Evolutionary conservation across 805 yeast genomes (phyloP), one percentile per base, ranked within the genome.

Genomic region (Suhomyces tanzawaensis): DNA sequence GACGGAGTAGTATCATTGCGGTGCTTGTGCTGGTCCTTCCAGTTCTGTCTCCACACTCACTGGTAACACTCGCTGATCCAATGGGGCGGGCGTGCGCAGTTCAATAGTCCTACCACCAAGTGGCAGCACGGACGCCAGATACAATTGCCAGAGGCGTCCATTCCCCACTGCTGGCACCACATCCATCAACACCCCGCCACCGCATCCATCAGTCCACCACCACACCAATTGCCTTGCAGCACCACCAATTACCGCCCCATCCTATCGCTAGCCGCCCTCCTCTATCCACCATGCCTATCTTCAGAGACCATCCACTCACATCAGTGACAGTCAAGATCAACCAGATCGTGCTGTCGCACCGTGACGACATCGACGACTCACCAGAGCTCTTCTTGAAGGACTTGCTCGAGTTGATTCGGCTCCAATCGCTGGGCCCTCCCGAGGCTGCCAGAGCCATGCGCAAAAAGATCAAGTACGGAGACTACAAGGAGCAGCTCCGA

Each of bases 381-480:
- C 49, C 66, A 16, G 74, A 68, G 42, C 54, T 64, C 49, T 79
- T 77, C 38, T 57, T 85, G 29, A 68, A 78, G 12, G 84, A 78
- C 44, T 66, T 85, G 32, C 48, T 83, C 24, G 80, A 81, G 32
- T 70, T 80, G 43, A 67, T 69, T 42, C 54, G 59, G 37, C 51
- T 64, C 22, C 74, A 67, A 46, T 57, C 58, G 4, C 33, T 53
- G 16, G 74, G 74, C 1, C 60, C 72, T 1, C 60, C 70, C 23
- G 99, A 93, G 58, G 91, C 95, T 2, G 97, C 97, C 0, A 71
- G 98, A 29, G 95, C 96, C 1, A 65, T 93, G 16, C 74, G 99
- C 35, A 93, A 93, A 69, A 80, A 81, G 52, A 65, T 93, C 55
- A 93, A 95, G 63, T 85, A 91, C 55, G 98, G 97, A n/a, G 57